Evolutionary conservation across 495 filamentous ascomycete genomes (phyloP), one percentile per base, ranked within the genome.

Genomic region (Podospora fimiseda): DNA sequence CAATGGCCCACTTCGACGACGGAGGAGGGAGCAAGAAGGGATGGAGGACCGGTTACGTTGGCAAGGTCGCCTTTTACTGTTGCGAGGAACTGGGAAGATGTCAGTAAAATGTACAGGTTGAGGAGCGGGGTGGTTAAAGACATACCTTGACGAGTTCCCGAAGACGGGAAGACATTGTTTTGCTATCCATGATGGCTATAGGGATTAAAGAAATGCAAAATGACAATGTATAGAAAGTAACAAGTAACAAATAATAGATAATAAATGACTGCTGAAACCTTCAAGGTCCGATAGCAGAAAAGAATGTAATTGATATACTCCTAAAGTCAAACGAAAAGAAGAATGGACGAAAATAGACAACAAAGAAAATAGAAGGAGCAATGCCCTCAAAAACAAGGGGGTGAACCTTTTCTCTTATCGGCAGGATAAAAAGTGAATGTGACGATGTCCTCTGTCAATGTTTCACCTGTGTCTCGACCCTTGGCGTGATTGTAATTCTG

Each of bases 11-110:
- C 90, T 64, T 95, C 90, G 57, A 82, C 83, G 40, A 93, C 80
- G 50, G 88, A 92, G 24, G 78, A 89, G 18, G 83, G 79, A 22
- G 86, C 86, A 36, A 94, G 80, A 63, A 94, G 88, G 64, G 89
- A 90, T 0, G 90, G 86, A 15, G 89, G 89, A 19, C 89, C 89
- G 50, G 89, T 92, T 71, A 93, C 74, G 52, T 87, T 86, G 40
- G 88, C 85, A 48, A 95, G 80, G 63, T 95, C 90, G 58, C 89
- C 89, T 69, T 87, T 88, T 70, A 92, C 89, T 21, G 85, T 88
- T 48, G 85, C 79, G 61, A 94, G 86, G 47, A 87, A 89, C 84
- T 88, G 50, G 30, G 15, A 18, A 9, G 36, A n/a, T 43, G 48
- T 59, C 40, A 52, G 53, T 43, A 9, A 27, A 22, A 33, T 6